These are phyloP conservation scores for Sporothrix pseudoabietina DNA, from an alignment of 2,329 filamentous ascomycete genomes.

Conservation along the genomic window DNA sequence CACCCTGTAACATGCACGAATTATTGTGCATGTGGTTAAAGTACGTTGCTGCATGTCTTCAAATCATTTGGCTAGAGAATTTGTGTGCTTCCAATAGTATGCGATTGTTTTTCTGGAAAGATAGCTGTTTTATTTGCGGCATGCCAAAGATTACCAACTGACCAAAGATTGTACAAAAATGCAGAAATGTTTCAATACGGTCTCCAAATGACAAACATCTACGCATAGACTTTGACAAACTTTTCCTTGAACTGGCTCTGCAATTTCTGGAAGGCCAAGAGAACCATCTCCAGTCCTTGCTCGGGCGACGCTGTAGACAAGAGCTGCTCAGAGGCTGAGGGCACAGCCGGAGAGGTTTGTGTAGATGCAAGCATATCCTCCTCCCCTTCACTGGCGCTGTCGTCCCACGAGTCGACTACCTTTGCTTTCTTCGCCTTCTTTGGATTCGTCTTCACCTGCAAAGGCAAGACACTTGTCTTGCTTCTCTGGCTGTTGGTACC, in stretches of 20 bases:
- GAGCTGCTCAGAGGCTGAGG: neutral
- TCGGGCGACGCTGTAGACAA: neutral
- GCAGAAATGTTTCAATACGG: neutral
- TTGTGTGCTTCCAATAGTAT: neutral
- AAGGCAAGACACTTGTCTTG: neutral
- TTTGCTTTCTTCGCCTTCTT: conserved; percentile 40
- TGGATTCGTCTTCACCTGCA: neutral
- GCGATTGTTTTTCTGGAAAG: neutral
- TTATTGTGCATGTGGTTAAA: neutral
- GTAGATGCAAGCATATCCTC: neutral
- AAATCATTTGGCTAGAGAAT: neutral
- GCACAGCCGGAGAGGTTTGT: neutral
- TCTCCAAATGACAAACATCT: neutral
- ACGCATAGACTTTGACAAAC: neutral
- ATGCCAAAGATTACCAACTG: neutral
- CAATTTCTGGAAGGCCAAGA: neutral
- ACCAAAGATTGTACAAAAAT: neutral
- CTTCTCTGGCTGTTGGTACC: conserved; percentile 23
- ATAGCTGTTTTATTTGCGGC: neutral
- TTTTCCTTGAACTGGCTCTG: neutral
- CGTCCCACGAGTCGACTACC: conserved; percentile 17
- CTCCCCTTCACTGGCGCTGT: neutral
- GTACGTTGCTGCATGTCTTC: neutral
- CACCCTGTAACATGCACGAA: no score
- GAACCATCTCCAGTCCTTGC: neutral